Evolutionary conservation across 2,329 filamentous ascomycete genomes (phyloP), one percentile per base, ranked within the genome.

Genomic region (Triangularia setosa): DNA sequence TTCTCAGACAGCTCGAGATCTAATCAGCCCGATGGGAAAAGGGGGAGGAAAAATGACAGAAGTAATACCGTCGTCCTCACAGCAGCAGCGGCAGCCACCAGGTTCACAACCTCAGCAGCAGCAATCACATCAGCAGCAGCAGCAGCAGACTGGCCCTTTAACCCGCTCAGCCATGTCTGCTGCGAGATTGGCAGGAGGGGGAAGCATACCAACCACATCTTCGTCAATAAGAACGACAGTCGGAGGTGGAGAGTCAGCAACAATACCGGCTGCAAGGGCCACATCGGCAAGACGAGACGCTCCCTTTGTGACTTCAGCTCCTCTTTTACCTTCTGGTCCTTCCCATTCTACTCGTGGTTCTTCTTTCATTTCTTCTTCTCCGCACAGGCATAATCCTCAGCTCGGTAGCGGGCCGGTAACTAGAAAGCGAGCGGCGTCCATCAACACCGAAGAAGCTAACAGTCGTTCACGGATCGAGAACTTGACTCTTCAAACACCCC

Each of bases 351-450:
- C n/a, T 25, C 48, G 48, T 53, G 48, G 9, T 18, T 56, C 33
- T 28, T 33, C 57, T 23, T 58, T 23, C 28, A 28, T 25, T 58
- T n/a, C 54, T 56, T 30, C 30, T 12, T 21, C 56, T 16, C 57
- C 56, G 33, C 53, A 33, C 23, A 16, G 27, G 8, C 55, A 33
- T 40, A 33, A 16, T 62, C 60, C 14, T 65, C 61, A 23, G 69
- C 70, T 21, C 7, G 33, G 33, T 4, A n/a, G 16, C 33, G 33
- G 33, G 33, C 68, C 69, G 28, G 62, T 70, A 63, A 72, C 67
- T 40, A 69, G 77, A 69, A 84, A 83, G 71, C 78, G 82, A 65
- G 75, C 80, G 44, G 77, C 79, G 54, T 79, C 81, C 59, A 79
- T 81, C 71, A 78, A 79, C 67, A 76, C 78, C 44, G 76, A 77